A percentile compares a stretch with the other conserved stretches of the same genome.
Conservation (phyloP, 345 rosid genomes). For the Capsella bursapastoris region DNA sequence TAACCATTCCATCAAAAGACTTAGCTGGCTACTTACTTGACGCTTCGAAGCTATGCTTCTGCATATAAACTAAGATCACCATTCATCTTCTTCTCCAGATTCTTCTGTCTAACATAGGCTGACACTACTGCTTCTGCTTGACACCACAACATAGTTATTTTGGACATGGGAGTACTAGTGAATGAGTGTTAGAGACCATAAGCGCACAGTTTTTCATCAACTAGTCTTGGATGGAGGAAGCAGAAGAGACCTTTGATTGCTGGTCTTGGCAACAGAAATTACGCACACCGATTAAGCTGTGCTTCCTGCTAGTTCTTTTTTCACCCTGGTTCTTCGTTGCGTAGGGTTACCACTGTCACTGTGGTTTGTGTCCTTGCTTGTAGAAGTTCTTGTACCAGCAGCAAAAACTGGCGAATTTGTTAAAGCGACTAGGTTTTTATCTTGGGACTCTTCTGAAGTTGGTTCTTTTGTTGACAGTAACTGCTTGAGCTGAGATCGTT, state of each 20-base stretch:
- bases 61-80: constrained; percentile 29
- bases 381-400: constrained; percentile 48
- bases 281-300: constrained; percentile 42
- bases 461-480: constrained; percentile 53
- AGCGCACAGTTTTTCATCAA: constrained; percentile 25
- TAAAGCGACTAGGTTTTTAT: constrained; percentile 50
- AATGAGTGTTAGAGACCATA: constrained; percentile 4
- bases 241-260: constrained; percentile 24
- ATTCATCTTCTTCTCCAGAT: constrained; percentile 1
- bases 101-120: constrained; percentile 27
- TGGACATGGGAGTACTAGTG: constrained; percentile 16
- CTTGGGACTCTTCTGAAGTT: constrained; percentile 52
- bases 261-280: constrained; percentile 16
- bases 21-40: constrained; percentile 27
- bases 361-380: constrained; percentile 40
- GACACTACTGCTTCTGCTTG: constrained; percentile 33
- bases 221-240: constrained; percentile 35
- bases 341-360: constrained; percentile 35
- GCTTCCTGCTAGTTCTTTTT: constrained; percentile 66
- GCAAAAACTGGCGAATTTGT: constrained; percentile 61
- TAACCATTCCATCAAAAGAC: constrained; percentile 21
- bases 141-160: constrained; percentile 22
- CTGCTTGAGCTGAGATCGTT: constrained; percentile 78
- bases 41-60: constrained; percentile 20
- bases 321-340: constrained; percentile 46